Evolutionary conservation across 352 stramenopile species (phyloP), one percentile per base, ranked within the genome.

Genomic region (Globisporangium barbulae): DNA sequence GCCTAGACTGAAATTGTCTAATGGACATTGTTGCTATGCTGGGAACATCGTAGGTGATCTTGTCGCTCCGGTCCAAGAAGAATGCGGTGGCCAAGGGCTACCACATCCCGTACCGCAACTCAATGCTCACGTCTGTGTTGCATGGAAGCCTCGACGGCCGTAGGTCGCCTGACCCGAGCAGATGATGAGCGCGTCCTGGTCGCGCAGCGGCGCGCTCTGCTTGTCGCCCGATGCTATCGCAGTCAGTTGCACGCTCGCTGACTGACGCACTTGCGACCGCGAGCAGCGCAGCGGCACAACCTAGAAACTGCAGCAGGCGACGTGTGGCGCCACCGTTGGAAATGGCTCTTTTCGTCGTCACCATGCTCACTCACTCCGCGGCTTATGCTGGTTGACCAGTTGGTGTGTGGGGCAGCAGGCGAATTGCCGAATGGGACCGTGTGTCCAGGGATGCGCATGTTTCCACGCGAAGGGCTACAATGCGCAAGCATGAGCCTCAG

Each of bases 101-200:
- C 49, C 96, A 98, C 67, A 83, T 98, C 49, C 96, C 96, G 6
- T 99, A 99, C 69, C 84, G 96, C 35, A 98, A 99, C 70, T 97
- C 88, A 37, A 98, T 98, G 92, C 95, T 99, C 74, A 99, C 96
- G 48, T 97, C 91, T 2, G 93, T 99, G 2, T 70, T 99, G 22
- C 81, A 95, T 21, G 96, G 98, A 35, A 96, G 5, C 63, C 63
- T 2, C 41, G 28, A 7, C 49, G 63, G 1, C 71, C 71, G 41
- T 83, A 73, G 4, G 75, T 83, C 21, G 73, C 73, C 33, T 83
- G 75, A 4, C 89, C 89, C n/a, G 87, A 96, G 67, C 85, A 89
- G 17, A 97, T 63, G 62, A 97, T 91, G 28, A 96, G 69, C 37
- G 92, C 89, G 67, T 85, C 83, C 19, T 95, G 76, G 22, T 80